Conservation (phyloP, 306 rosid genomes). For the Cercis canadensis region DNA sequence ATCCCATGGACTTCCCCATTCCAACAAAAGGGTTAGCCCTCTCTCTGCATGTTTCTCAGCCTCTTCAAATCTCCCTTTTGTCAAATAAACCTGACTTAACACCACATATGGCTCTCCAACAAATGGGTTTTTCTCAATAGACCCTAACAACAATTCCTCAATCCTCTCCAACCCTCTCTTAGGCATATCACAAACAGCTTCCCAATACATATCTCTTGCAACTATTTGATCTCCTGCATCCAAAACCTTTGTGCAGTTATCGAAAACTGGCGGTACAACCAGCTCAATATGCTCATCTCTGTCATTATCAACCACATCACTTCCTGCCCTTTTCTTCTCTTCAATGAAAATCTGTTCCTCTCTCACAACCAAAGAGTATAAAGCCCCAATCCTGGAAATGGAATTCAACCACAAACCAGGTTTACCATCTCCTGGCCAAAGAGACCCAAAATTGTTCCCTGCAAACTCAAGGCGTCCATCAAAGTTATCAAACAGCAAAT, state of each 20-base stretch:
- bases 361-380: slow-evolving; percentile 66
- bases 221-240: slow-evolving; percentile 68
- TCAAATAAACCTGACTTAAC: slow-evolving; percentile 66
- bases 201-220: slow-evolving; percentile 89
- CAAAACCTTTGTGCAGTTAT: slow-evolving; percentile 64
- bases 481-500: slow-evolving; percentile 56
- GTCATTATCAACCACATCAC: slow-evolving; percentile 4
- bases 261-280: slow-evolving; percentile 69
- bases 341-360: slow-evolving; percentile 71
- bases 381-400: slow-evolving; percentile 72
- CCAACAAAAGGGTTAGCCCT: slow-evolving; percentile 66
- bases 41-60: slow-evolving; percentile 69
- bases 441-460: slow-evolving; percentile 59
- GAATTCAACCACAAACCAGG: slow-evolving; percentile 92
- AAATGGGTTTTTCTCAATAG: slow-evolving; percentile 72
- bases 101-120: slow-evolving; percentile 83
- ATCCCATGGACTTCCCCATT: slow-evolving; percentile 93
- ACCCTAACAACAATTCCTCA: slow-evolving; percentile 63
- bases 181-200: slow-evolving; percentile 56
- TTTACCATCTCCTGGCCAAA: slow-evolving; percentile 84
- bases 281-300: slow-evolving; percentile 71
- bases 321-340: slow-evolving; percentile 37
- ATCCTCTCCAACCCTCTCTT: slow-evolving; percentile 36
- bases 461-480: slow-evolving; percentile 64
- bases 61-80: slow-evolving; percentile 65